Evolutionary conservation across 1,284 basidiomycete genomes (phyloP).

Genomic region (Rhodotorula sp.): DNA sequence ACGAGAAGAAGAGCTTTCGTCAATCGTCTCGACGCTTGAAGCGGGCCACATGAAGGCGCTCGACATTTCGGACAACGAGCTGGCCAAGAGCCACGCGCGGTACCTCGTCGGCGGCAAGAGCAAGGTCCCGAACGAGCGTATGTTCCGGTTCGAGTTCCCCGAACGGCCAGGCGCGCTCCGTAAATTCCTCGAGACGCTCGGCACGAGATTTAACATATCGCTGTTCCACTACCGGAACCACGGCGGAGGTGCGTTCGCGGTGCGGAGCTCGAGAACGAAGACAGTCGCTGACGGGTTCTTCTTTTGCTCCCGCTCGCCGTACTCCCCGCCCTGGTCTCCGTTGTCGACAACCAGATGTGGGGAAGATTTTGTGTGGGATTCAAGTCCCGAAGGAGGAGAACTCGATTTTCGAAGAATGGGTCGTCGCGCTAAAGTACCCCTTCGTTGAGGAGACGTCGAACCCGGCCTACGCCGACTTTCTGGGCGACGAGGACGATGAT

Average conservation of each 20-base stretch:
- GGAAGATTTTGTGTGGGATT: conserved; percentile 87
- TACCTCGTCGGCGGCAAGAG: conserved; percentile 89
- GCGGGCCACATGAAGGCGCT: conserved; percentile 70
- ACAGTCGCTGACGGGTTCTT: background rate
- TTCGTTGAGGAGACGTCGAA: conserved; percentile 82
- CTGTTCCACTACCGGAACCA: conserved; percentile 98
- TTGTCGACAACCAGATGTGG: conserved; percentile 64
- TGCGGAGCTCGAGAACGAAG: background rate
- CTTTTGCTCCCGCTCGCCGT: background rate
- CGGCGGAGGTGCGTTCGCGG: conserved; percentile 68
- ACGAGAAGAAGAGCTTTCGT: conserved; percentile 65
- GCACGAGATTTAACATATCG: conserved; percentile 83
- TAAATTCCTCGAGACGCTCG: conserved; percentile 78
- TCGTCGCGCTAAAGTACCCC: conserved; percentile 75
- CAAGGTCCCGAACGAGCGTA: conserved; percentile 74
- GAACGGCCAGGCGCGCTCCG: conserved; percentile 89
- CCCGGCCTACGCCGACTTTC: conserved; percentile 75
- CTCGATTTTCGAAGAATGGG: conserved; percentile 67
- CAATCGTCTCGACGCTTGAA: conserved; percentile 63
- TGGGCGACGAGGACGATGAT: conserved; percentile 45
- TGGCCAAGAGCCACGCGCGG: conserved; percentile 89
- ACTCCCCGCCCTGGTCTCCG: background rate
- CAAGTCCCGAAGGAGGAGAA: conserved; percentile 75
- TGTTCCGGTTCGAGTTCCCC: conserved; percentile 97
- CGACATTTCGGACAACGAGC: conserved; percentile 92